Evolutionary conservation across 176 grass and related monocot genomes (phyloP).

Genomic region (Eremochloa ophiuroides): DNA sequence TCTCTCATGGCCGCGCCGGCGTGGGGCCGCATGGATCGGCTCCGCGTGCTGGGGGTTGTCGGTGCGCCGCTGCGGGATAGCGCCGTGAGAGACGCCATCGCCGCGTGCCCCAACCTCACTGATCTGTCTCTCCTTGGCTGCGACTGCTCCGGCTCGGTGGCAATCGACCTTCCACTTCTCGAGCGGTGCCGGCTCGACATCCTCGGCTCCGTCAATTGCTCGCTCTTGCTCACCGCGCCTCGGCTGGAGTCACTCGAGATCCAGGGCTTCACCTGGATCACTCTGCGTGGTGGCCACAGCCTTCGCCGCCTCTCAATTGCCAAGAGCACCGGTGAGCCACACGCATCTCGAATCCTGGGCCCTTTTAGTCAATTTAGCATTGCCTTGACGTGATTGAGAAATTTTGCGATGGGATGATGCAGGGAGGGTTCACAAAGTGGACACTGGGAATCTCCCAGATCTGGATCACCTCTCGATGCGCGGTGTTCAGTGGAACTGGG

Average conservation of each 20-base stretch:
- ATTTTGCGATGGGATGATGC: background rate
- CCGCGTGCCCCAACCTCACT: slow-evolving; percentile 71
- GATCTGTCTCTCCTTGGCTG: slow-evolving; percentile 80
- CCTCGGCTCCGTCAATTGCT: slow-evolving; percentile 52
- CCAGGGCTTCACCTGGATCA: slow-evolving; percentile 87
- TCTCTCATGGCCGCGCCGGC: slow-evolving; percentile 50
- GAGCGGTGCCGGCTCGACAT: slow-evolving; percentile 83
- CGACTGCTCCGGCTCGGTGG: slow-evolving; percentile 53
- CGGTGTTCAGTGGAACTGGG: slow-evolving; percentile 92
- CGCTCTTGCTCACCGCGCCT: slow-evolving; percentile 49
- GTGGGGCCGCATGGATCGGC: slow-evolving; percentile 47
- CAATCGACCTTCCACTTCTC: slow-evolving; percentile 49
- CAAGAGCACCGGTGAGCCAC: slow-evolving; percentile 62
- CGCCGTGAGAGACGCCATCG: slow-evolving; percentile 51
- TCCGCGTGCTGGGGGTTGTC: slow-evolving; percentile 77
- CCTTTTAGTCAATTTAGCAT: background rate
- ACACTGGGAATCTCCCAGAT: slow-evolving; percentile 64
- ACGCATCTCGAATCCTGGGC: background rate
- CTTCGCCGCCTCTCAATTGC: slow-evolving; percentile 66
- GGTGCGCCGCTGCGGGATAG: slow-evolving; percentile 64
- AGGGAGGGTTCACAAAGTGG: slow-evolving; percentile 80
- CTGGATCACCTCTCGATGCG: slow-evolving; percentile 67
- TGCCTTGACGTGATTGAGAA: background rate
- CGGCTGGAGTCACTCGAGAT: slow-evolving; percentile 63
- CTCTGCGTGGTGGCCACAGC: slow-evolving; percentile 48